Evolutionary conservation across 768 basidiomycete species (phyloP), one percentile per base, ranked within the genome.

Genomic region (Psilocybe cubensis): DNA sequence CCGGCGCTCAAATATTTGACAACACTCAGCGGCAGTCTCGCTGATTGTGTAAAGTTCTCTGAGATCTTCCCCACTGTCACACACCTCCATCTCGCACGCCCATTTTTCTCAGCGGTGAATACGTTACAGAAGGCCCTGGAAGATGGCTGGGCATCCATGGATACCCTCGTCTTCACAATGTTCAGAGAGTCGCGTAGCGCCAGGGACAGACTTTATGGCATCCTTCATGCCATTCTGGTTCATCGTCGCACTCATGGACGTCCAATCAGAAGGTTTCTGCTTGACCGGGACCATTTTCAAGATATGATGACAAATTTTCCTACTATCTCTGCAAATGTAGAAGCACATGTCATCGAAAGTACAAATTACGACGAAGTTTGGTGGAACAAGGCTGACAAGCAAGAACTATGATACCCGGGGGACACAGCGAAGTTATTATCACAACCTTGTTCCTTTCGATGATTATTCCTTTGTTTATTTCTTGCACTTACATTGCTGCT

Each of bases 1-100:
- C 72, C 70, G 11, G 29, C 61, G 2, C 67, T 78, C 27, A 61
- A 67, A 51, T 76, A 76, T 59, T 65, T 78, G 21, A 76, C 75
- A 25, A 57, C 68, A 2, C 46, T 64, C 58, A 60, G 24, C 20
- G 64, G 70, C 50, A 65, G 66, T 48, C 66, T 70, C 56, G 58
- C 50, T 29, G 27, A 55, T 4, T 57, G 63, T 9, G 47, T 52
- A 24, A 56, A 50, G 14, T 69, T 70, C 49, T 62, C 72, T 14
- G 33, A 33, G 28, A 58, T 61, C 21, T 76, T 75, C 53, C 70
- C 70, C 12, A 68, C 64, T 12, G 63, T 75, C 33, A 72, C 65
- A 10, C 67, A 70, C 57, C 65, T 77, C 21, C 74, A 70, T 54
- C 57, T 73, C 14, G 57, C 64, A 17, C 71, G 68, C 40, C 63